Evolutionary conservation across 768 basidiomycete genomes (phyloP).

Genomic region (Trametes cingulata): DNA sequence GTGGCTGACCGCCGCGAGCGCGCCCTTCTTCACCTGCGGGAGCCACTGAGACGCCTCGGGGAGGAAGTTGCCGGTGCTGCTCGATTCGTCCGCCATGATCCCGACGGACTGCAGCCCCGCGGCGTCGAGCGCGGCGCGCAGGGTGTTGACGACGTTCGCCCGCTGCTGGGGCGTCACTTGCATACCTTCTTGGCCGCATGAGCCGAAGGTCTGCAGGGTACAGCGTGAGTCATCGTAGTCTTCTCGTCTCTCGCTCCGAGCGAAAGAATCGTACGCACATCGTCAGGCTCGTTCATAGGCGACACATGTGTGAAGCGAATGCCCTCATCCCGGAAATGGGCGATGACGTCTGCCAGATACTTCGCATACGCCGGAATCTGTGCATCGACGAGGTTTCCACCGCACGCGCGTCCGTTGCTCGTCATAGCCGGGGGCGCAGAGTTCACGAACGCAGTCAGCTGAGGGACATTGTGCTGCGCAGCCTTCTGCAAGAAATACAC

Average conservation of each 20-base stretch:
- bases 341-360: slow-evolving; percentile 43
- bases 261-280: neutral
- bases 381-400: slow-evolving; percentile 18
- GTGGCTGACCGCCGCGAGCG: slow-evolving; percentile 41
- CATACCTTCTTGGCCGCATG: slow-evolving; percentile 51
- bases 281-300: slow-evolving; percentile 38
- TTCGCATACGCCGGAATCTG: slow-evolving; percentile 39
- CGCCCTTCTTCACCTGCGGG: slow-evolving; percentile 22
- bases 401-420: slow-evolving; percentile 21
- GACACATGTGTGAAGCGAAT: slow-evolving; percentile 43
- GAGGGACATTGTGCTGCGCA: slow-evolving; percentile 36
- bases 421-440: slow-evolving; percentile 36
- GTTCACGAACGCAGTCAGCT: slow-evolving; percentile 45
- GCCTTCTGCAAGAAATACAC: slow-evolving; percentile 44
- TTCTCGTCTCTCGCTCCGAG: no score
- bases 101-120: slow-evolving; percentile 14
- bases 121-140: slow-evolving; percentile 22
- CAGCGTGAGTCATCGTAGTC: slow-evolving; percentile 38
- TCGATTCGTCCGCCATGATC: slow-evolving; percentile 43
- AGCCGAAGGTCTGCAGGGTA: slow-evolving; percentile 32
- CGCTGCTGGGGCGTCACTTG: slow-evolving; percentile 43
- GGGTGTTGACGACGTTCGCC: slow-evolving; percentile 41
- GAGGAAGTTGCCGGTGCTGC: slow-evolving; percentile 24
- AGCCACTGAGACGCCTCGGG: slow-evolving; percentile 25
- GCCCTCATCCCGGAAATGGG: slow-evolving; percentile 40